These are phyloP conservation scores for Fagopyrum tataricum DNA, from an alignment of 148 eudicot genomes.

Conservation along the genomic window DNA sequence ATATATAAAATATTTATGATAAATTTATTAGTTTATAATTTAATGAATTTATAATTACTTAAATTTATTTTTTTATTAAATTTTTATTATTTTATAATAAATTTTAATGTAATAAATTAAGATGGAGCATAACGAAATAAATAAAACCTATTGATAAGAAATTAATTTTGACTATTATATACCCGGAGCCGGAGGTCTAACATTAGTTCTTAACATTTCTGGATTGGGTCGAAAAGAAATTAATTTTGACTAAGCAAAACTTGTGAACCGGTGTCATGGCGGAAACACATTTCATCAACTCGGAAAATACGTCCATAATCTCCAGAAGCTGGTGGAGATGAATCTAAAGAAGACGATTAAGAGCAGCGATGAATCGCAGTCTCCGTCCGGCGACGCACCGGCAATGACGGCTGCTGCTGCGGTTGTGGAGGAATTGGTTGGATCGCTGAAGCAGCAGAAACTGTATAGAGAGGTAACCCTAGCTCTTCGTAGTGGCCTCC, in stretches of 20 bases:
- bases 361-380: constrained; percentile 26
- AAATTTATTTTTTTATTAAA: too few relatives aligned
- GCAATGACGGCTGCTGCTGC: constrained; percentile 20
- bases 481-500: constrained; percentile 76
- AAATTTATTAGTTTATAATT: too few relatives aligned
- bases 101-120: too few relatives aligned
- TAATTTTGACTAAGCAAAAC: neutral
- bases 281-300: neutral
- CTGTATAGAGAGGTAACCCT: constrained; percentile 68
- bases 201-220: too few relatives aligned
- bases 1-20: too few relatives aligned
- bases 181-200: too few relatives aligned
- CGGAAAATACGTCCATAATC: neutral
- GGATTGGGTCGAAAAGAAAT: too few relatives aligned
- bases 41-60: too few relatives aligned
- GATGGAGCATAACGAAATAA: too few relatives aligned
- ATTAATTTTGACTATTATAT: too few relatives aligned
- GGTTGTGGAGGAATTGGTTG: constrained; percentile 47
- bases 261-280: neutral
- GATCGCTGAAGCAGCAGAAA: constrained; percentile 44
- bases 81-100: too few relatives aligned
- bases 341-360: constrained; percentile 44
- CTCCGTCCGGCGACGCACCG: constrained; percentile 10
- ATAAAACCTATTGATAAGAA: too few relatives aligned
- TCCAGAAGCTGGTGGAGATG: constrained; percentile 25